Evolutionary conservation across 768 basidiomycete genomes (phyloP), one percentile per base, ranked within the genome.

Genomic region (Hygrophoropsis aurantiaca): DNA sequence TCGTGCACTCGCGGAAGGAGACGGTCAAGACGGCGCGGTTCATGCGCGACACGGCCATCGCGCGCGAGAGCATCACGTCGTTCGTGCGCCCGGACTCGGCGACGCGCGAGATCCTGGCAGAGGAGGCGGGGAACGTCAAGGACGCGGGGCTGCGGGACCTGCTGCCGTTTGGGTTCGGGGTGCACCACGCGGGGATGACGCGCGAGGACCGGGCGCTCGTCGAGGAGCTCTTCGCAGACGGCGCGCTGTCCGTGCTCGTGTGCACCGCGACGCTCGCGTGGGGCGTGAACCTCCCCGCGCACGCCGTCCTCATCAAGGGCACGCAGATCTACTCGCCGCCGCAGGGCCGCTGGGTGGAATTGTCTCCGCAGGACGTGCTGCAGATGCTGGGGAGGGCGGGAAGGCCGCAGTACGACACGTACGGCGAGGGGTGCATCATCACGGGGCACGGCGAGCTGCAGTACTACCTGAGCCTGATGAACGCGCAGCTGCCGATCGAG

Each of bases 251-350:
- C 62, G 94, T 98, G 0, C 75, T 99, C 20, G 92, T 97, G 36
- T 97, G 92, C 64, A 99, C 97, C 0, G 97, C 97, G 4, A 98
- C 95, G 2, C 84, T 99, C 30, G 97, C 97, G 1, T 99, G 97
- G 97, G 97, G 95, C 73, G 95, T 99, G 69, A 99, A 99, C 62
- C 73, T 98, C 0, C 97, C 97, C 3, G 95, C 94, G 1, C 97
- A 98, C 54, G 88, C 92, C 7, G 95, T 97, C 69, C 93, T 98
- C 72, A 97, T 99, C 77, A 99, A 98, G 65, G 97, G 97, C n/a
- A 98, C 97, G 0, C 94, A 98, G 70, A 94, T 98, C 51, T 99
- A 98, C 70, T 97, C 97, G 66, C 97, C 97, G 0, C 94, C 97
- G 69, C 97, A 98, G 69, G 97, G 97, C 16, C 84, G 90, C 4